These are phyloP conservation scores for Acacia pycnantha DNA, from an alignment of 331 rosid species.

Conservation along the genomic window DNA sequence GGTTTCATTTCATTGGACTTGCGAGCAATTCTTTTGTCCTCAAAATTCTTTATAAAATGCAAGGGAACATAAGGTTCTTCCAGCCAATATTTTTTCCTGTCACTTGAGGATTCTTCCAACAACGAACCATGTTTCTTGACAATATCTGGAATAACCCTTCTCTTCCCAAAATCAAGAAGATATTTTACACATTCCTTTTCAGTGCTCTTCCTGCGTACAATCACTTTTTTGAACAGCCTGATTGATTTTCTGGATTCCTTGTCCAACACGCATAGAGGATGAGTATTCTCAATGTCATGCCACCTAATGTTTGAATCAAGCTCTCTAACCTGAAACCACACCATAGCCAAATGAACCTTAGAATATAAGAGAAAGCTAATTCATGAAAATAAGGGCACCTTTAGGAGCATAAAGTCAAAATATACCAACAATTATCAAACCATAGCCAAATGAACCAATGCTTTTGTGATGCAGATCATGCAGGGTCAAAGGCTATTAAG, in stretches of 20 bases:
- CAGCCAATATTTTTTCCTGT: slow-evolving; percentile 90
- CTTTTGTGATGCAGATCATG: too few relatives aligned
- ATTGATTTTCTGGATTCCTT: slow-evolving; percentile 74
- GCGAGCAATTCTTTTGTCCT: slow-evolving; percentile 82
- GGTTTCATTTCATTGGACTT: slow-evolving; percentile 58
- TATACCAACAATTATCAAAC: slow-evolving; percentile 22
- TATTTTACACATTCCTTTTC: slow-evolving; percentile 65
- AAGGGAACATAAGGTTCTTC: slow-evolving; percentile 76
- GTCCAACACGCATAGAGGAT: slow-evolving; percentile 66
- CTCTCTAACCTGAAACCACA: slow-evolving; percentile 82
- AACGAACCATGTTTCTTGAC: slow-evolving; percentile 61
- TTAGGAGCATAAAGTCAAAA: slow-evolving; percentile 13
- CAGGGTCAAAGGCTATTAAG: too few relatives aligned
- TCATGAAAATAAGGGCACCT: slow-evolving; percentile 15
- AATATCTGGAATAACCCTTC: slow-evolving; percentile 77
- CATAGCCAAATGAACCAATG: too few relatives aligned
- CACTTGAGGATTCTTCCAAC: slow-evolving; percentile 68
- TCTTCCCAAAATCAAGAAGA: slow-evolving; percentile 98
- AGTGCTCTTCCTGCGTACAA: slow-evolving; percentile 81
- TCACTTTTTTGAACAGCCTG: slow-evolving; percentile 88
- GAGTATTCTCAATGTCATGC: slow-evolving; percentile 85
- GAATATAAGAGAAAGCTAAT: slow-evolving; percentile 22
- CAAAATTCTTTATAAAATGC: slow-evolving; percentile 89
- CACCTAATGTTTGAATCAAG: slow-evolving; percentile 81
- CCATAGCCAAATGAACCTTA: slow-evolving; percentile 15